Conservation (phyloP, 306 rosid genomes). For the Trifolium repens region DNA sequence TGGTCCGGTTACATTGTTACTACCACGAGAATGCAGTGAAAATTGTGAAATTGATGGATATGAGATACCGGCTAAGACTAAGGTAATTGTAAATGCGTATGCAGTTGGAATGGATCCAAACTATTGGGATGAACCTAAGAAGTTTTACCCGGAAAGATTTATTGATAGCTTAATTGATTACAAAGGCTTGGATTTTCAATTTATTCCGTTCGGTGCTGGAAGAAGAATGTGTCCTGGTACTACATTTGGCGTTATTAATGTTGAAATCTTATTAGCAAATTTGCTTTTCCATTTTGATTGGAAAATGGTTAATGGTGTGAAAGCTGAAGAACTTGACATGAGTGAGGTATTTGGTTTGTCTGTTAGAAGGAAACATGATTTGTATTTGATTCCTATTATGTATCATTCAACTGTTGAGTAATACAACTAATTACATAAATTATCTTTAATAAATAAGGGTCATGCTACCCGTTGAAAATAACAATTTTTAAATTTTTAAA, state of each 20-base stretch:
- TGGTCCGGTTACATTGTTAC: conserved; percentile 34
- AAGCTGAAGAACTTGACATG: conserved; percentile 47
- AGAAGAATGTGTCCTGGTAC: conserved; percentile 48
- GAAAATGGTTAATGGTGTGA: conserved; percentile 34
- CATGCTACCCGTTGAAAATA: too few relatives aligned
- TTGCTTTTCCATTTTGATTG: conserved; percentile 51
- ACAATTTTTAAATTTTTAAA: too few relatives aligned
- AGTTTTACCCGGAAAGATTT: conserved; percentile 45
- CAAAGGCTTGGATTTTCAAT: conserved; percentile 41
- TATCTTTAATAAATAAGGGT: too few relatives aligned
- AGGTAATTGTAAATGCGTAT: conserved; percentile 36
- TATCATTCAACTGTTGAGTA: not conserved
- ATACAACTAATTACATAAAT: too few relatives aligned
- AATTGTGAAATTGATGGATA: conserved; percentile 38
- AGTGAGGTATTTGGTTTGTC: conserved; percentile 31
- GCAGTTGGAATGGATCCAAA: conserved; percentile 40
- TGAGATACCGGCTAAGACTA: conserved; percentile 36
- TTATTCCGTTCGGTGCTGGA: conserved; percentile 48
- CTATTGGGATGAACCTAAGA: conserved; percentile 40
- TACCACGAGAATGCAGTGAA: conserved; percentile 37
- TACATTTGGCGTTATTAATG: conserved; percentile 24
- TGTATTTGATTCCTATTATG: conserved; percentile 28
- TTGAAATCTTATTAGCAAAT: conserved; percentile 44
- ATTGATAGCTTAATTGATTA: conserved; percentile 34
- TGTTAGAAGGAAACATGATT: conserved; percentile 31